Percentiles rank a stretch among this genome's conserved stretches.
Evolutionary conservation across 208 protist species (phyloP).

Genomic region (Trypanosoma mega): DNA sequence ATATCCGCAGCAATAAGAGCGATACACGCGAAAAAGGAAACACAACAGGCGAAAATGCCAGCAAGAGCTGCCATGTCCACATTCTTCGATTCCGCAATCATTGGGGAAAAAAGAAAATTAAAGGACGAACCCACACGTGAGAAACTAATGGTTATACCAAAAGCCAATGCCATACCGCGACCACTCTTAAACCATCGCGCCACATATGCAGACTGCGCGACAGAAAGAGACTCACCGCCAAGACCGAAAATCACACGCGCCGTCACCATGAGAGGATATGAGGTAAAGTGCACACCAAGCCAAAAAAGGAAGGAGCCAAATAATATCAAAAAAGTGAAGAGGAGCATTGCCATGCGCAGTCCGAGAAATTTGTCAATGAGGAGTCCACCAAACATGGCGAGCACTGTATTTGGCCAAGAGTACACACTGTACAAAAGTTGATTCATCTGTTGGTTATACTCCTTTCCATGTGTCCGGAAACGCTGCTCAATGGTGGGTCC

Average conservation of each 20-base stretch:
- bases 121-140: constrained; percentile 88
- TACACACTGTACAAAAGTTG: constrained; percentile 92
- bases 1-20: constrained; percentile 63
- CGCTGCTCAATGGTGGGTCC: constrained; percentile 57
- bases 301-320: constrained; percentile 70
- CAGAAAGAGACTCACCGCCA: constrained; percentile 87
- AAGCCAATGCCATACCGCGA: constrained; percentile 89
- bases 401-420: constrained; percentile 91
- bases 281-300: constrained; percentile 51
- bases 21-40: constrained; percentile 66
- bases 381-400: constrained; percentile 81
- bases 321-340: constrained; percentile 78
- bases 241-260: constrained; percentile 89
- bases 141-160: constrained; percentile 91
- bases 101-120: constrained; percentile 90
- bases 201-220: constrained; percentile 89
- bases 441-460: constrained; percentile 85
- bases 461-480: constrained; percentile 44
- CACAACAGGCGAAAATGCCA: constrained; percentile 54
- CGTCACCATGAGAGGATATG: constrained; percentile 69
- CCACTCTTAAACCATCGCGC: constrained; percentile 88
- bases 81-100: constrained; percentile 50
- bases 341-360: constrained; percentile 66
- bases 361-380: constrained; percentile 90
- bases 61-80: constrained; percentile 63